Base-by-base conservation (phyloP, 2,329 filamentous ascomycete species). In the Colletotrichum tamarilloi region DNA sequence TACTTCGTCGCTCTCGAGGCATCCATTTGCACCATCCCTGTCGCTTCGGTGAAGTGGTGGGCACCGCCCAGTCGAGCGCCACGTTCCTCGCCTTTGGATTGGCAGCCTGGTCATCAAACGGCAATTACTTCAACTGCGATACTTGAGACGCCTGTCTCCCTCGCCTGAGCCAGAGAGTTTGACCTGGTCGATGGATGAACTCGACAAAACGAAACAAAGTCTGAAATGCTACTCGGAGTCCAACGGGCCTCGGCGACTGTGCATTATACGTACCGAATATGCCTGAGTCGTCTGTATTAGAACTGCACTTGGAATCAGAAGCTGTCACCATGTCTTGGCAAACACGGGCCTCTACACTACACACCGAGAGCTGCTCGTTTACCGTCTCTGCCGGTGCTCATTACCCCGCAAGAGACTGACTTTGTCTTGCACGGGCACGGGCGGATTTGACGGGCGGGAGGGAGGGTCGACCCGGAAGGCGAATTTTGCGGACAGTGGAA, bases 21-120 rank as follows among this genome's bases (percentile, higher is more conserved):
- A 70, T 35, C 70, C 67, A 62, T 60, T 32, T 19, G 16, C 59
- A 49, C 9, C 14, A 70, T 70, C 70, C 70, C 30, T 73, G 70
- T 73, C 67, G 67, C 35, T 69, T 73, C 70, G 67, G 70, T 73
- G 70, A 70, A 56, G 38, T 57, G 55, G 70, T 65, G 55, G 67
- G 67, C 56, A 65, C 58, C 16, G 60, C 49, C 60, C 30, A 30
- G 22, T 38, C 24, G 28, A 42, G 52, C 22, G 52, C 52, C 19
- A 22, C 52, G 52, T 32, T 56, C 60, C 67, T 70, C 60, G 62
- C 59, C 67, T 52, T 69, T 60, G 60, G 59, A 67, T 70, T 56
- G 70, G 70, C 60, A 62, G 67, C 67, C 70, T 70, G 60, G 55
- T 38, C 46, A 58, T 46, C 24, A 35, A 42, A n/a, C 66, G 66